Evolutionary conservation across 106 monocot genomes (phyloP), one percentile per base, ranked within the genome.

Genomic region (Narthecium ossifragum): DNA sequence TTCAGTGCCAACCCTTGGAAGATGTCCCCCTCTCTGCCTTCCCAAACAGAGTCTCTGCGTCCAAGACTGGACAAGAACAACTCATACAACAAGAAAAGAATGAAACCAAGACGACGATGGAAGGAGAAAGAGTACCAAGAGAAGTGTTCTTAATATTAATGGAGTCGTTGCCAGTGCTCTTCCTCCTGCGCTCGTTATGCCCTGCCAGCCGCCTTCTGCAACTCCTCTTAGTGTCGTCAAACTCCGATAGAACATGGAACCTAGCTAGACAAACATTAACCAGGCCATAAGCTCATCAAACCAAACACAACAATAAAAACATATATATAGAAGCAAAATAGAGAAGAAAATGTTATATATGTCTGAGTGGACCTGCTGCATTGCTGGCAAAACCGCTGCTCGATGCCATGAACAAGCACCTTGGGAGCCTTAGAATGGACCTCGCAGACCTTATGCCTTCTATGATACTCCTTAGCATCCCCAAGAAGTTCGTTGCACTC

Each of bases 361-460:
- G n/a, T n/a, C 36, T 36, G 7, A 6, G 7, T 36, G 36, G 36
- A 24, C 53, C 53, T 54, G 30, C 53, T 54, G n/a, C 30, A 31
- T 12, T 54, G 53, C 31, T 54, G 53, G 14, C 53, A 54, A 14
- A 54, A 54, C 2, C 53, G 6, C 14, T 54, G 53, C 30, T 54
- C 2, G 2, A n/a, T 11, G 28, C 53, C 53, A 24, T 15, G 30
- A 13, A 54, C 31, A 8, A 54, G 27, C 5, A 31, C 31, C 30
- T 14, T n/a, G 5, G 53, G 14, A 7, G 53, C 53, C 53, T 53
- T 53, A 9, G 53, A 53, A 28, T 53, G 53, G 10, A 1, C 8
- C 81, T 88, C 88, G 28, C 93, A 93, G 15, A 93, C 93, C 63
- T 93, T 93, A 48, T 93, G 93, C 57, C 93, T 67, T 59, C 93